Base-by-base conservation (phyloP, 768 basidiomycete species). In the Hygrocybe coccinea region DNA sequence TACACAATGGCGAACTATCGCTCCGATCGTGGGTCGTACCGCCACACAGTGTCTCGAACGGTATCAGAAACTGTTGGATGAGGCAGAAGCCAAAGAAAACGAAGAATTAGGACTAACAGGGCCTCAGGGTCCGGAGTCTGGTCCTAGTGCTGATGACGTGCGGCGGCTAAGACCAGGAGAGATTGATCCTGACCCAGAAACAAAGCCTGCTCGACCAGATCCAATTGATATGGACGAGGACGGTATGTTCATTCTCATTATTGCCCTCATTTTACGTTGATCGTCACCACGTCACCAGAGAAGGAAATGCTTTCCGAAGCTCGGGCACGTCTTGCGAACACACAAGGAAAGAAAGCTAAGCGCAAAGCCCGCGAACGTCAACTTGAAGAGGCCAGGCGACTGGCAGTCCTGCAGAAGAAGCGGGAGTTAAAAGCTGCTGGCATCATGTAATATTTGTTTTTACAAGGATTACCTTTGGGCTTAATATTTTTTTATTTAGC, bases 191-290 rank as follows among this genome's bases (percentile, higher is more conserved):
- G 95, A 99, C 73, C 97, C 97, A 12, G 97, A 99, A 72, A 97
- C 95, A 9, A 95, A 97, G 66, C 93, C 97, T 47, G 97, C 97
- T 10, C 83, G 97, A 24, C 97, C 97, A 5, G 97, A 99, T 75
- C 97, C 97, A 5, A 97, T 98, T 62, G 97, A 99, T 73, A 99
- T 99, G 97, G 97, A 99, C 67, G 97, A 99, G 74, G 97, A 98
- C 67, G 95, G 91, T 88, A 60, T 56, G 81, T 74, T 35, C 11
- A 19, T 14, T 45, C 50, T 24, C 43, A 46, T 17, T 12, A 2
- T 46, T 11, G 17, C 17, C 39, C 19, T 33, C 50, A 3, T 49
- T 34, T 15, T 34, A 5, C 21, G 2, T 37, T 45, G 21, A n/a
- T 2, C 54, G 25, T 45, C 25, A 63, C 38, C 59, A 21, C 19